Base-by-base conservation (phyloP, 179 eudicot species). In the Pouteria campechiana region DNA sequence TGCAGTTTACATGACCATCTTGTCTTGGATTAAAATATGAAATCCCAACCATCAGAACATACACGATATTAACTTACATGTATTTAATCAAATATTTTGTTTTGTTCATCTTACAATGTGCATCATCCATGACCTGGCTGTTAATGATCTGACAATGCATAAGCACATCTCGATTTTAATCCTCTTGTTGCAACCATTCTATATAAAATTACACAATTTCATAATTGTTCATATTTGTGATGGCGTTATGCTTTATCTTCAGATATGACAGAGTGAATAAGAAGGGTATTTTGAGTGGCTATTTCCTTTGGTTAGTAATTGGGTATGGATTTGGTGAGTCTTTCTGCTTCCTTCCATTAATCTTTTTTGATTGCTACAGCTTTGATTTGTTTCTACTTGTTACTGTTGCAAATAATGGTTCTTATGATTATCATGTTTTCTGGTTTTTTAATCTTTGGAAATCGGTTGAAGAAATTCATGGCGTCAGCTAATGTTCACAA, bases 241-340 rank as follows among this genome's bases (percentile, higher is more conserved):
- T 43, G 54, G 35, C 39, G 24, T 37, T 23, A 55, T 74, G 50
- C n/a, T n/a, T n/a, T n/a, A n/a, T n/a, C n/a, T n/a, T n/a, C 82
- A 89, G 97, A 61, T 78, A 36, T 58, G 97, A 89, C 69, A 73
- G 57, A 61, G 70, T 74, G 17, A 67, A 61, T n/a, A 78, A 81
- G 65, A 81, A 62, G 68, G 48, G 74, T 15, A 15, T 78, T 15
- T n/a, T 59, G n/a, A 64, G 54, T 46, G 97, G 97, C 52, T 89
- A 89, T 55, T 89, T 78, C 62, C 38, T 81, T 25, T 89, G 82
- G 80, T 46, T 78, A 63, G 50, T 54, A 34, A 44, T 76, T 56
- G 97, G 95, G 32, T 89, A 89, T 66, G 88, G 79, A 55, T 6
- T 60, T 38, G 97, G 97, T 89, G 57, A 45, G 95, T 63, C 25